These are phyloP conservation scores for Crithidia thermophila DNA, from an alignment of 208 protist genomes.

Conservation along the genomic window DNA sequence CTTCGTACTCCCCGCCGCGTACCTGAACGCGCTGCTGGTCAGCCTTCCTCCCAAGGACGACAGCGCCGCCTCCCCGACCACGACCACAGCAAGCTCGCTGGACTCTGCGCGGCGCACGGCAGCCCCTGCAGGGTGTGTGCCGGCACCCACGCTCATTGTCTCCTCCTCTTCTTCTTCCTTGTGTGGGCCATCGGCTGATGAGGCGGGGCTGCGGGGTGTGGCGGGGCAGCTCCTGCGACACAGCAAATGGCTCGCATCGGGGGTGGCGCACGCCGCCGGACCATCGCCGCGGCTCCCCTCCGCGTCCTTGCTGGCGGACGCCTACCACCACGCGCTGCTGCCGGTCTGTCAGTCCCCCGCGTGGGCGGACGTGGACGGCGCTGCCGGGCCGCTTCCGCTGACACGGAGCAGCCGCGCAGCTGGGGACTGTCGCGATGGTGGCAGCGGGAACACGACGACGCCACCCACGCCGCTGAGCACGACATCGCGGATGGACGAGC, in stretches of 20 bases:
- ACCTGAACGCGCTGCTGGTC: conserved; percentile 31
- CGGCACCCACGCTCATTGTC: too few species aligned
- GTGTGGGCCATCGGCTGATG: not conserved
- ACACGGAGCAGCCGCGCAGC: not conserved
- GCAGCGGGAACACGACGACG: not conserved
- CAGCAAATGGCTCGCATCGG: conserved; percentile 35
- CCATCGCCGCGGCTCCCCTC: conserved; percentile 19
- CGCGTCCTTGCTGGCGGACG: conserved; percentile 11
- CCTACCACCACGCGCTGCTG: conserved; percentile 16
- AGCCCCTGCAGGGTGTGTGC: too few species aligned
- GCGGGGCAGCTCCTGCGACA: conserved; percentile 25
- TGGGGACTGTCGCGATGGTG: too few species aligned
- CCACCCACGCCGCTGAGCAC: not conserved
- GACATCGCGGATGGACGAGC: not conserved
- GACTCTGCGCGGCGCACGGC: not conserved
- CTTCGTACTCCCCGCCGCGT: conserved; percentile 5
- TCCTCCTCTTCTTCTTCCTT: too few species aligned
- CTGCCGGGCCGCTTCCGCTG: not conserved
- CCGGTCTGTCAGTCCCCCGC: not conserved
- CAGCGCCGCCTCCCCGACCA: not conserved
- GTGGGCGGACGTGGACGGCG: not conserved
- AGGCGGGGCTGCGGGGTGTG: not conserved
- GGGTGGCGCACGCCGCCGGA: conserved; percentile 32
- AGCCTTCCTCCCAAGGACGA: not conserved
- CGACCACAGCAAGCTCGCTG: not conserved